phyloP scores from a whole-genome alignment of 73 alveolate genomes.

The Tetrahymena elliotti region DNA sequence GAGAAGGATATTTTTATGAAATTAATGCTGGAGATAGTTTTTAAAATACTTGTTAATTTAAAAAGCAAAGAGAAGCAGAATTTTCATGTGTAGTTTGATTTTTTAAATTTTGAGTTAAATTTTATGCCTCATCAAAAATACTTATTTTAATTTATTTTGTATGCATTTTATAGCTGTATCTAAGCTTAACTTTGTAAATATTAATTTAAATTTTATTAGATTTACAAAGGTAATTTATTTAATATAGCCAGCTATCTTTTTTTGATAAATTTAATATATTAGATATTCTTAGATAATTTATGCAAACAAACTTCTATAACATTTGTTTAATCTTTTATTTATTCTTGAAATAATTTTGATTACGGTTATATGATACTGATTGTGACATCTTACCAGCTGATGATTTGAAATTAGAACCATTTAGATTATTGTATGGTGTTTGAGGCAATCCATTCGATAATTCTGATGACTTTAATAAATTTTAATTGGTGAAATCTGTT shows the following conservation, averaged over 20 bases:
- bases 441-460: not conserved
- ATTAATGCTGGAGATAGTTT: no score
- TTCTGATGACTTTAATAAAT: not conserved
- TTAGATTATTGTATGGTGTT: not conserved
- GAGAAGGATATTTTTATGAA: no score
- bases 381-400: not conserved
- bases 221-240: not conserved
- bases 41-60: no score
- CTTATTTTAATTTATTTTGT: not conserved
- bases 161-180: not conserved
- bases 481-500: not conserved
- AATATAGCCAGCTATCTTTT: not conserved
- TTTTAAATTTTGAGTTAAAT: not conserved
- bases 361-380: not conserved
- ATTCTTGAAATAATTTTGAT: not conserved
- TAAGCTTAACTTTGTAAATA: not conserved
- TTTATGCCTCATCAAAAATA: not conserved
- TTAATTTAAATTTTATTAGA: not conserved
- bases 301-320: no score
- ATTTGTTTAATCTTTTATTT: not conserved
- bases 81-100: no score
- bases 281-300: not conserved
- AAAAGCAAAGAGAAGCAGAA: no score
- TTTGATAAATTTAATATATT: not conserved
- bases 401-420: not conserved